phyloP scores from a whole-genome alignment of 2,329 filamentous ascomycete genomes.

The Aspergillus ochraceoroseus region DNA sequence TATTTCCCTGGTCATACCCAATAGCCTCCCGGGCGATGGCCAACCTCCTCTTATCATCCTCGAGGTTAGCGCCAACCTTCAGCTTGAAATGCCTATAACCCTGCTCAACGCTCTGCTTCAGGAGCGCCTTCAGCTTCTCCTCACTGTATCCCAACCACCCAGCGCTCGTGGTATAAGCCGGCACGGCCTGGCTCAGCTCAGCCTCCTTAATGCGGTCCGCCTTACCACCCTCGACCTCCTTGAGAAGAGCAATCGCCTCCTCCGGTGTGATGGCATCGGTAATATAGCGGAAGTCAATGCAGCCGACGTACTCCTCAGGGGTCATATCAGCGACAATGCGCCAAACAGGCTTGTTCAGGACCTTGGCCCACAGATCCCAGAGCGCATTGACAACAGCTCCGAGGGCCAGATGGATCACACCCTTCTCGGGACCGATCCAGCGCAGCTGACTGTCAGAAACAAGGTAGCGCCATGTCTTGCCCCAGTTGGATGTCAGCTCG shows the following conservation, averaged over 20 bases:
- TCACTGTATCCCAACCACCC: conserved; percentile 90
- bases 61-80: conserved; percentile 73
- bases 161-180: conserved; percentile 83
- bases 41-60: conserved; percentile 66
- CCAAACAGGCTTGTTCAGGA: conserved; percentile 82
- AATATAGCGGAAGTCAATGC: conserved; percentile 93
- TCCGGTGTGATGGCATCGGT: conserved; percentile 86
- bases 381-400: conserved; percentile 85
- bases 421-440: conserved; percentile 93
- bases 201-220: conserved; percentile 67
- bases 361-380: conserved; percentile 95
- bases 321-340: conserved; percentile 83
- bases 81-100: conserved; percentile 87
- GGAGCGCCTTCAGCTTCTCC: conserved; percentile 73
- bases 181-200: conserved; percentile 67
- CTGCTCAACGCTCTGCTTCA: conserved; percentile 67
- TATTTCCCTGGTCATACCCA: conserved; percentile 74
- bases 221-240: conserved; percentile 63
- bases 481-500: conserved; percentile 74
- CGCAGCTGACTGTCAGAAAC: conserved; percentile 84
- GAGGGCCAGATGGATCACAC: conserved; percentile 86
- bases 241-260: conserved; percentile 70
- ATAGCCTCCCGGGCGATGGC: conserved; percentile 72
- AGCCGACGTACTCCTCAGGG: conserved; percentile 77
- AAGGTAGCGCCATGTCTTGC: conserved; percentile 84